Base-by-base conservation (phyloP, 768 basidiomycete genomes). In the Clathrus columnatus region DNA sequence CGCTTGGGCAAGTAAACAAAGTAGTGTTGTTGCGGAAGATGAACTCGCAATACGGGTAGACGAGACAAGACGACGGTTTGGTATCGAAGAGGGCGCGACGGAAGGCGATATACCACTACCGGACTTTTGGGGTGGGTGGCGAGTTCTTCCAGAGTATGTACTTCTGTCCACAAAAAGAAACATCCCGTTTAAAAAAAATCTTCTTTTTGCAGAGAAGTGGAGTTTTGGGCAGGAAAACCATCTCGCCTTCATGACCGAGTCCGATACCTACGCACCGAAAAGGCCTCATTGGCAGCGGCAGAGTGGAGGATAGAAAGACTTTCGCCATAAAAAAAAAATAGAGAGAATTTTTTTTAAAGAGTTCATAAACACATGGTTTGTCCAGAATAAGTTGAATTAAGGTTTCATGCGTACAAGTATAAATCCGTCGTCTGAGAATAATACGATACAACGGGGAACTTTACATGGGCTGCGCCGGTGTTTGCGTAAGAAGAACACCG, bases 141-240 rank as follows among this genome's bases (percentile, higher is more conserved):
- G 95, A 61, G 77, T 98, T 29, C 75, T 97, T n/a, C 95, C 95
- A 24, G 78, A 77, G 91, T 95, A 62, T 63, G 84, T 76, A 4
- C 10, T 11, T 11, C n/a, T 18, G 36, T 60, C 8, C 21, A n/a
- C 24, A 48, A 43, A 28, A 45, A 18, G 10, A 17, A 27, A 54
- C 18, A 51, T 57, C 48, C 52, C 54, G n/a, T 23, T 59, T 24
- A 30, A 50, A 18, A 20, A 18, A 14, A 7, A 42, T 32, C 3
- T n/a, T 24, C 27, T 59, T 48, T 30, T 4, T 50, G 36, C 63
- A 96, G 93, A 57, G 95, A 98, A 71, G 76, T 98, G 50, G 95
- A 98, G 66, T 97, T 97, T 68, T 97, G 95, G 95, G 77, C 80
- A n/a, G 95, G 95, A 27, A 87, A 92, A 63, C 90, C 91, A n/a